Evolutionary conservation across 2,329 filamentous ascomycete species (phyloP).

Genomic region (Rhynchosporium agropyri): DNA sequence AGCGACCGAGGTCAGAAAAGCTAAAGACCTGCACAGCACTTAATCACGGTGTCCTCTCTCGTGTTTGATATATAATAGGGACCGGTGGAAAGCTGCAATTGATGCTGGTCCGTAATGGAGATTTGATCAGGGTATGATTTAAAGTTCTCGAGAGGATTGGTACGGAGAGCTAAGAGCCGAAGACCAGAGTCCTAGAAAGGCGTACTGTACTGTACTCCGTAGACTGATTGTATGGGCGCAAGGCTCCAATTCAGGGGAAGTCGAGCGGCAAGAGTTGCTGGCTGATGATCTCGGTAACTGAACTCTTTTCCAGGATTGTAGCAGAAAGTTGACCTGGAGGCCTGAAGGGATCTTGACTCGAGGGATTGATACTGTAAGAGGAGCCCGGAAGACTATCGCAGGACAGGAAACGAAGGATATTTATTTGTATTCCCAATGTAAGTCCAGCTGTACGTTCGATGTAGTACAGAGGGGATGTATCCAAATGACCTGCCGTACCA

Average conservation of each 20-base stretch:
- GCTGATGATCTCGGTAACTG: background rate
- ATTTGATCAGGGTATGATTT: conserved; percentile 3
- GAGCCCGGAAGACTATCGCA: background rate
- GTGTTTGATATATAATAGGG: conserved; percentile 7
- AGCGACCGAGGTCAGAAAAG: conserved; percentile 27
- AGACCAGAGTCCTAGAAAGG: too few relatives aligned
- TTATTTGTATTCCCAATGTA: conserved; percentile 11
- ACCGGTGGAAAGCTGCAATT: conserved; percentile 1
- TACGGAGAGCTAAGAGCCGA: background rate
- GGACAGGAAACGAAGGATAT: background rate
- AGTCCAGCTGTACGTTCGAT: conserved; percentile 1
- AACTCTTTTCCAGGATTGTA: background rate
- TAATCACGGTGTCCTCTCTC: background rate
- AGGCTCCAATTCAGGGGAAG: background rate
- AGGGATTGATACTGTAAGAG: background rate
- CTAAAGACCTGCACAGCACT: background rate
- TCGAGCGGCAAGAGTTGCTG: background rate
- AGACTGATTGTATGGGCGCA: too few relatives aligned
- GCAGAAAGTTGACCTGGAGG: background rate
- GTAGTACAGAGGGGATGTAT: conserved; percentile 18
- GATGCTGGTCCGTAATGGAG: conserved; percentile 9
- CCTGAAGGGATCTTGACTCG: background rate
- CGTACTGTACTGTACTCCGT: too few relatives aligned
- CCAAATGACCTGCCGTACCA: conserved; percentile 17
- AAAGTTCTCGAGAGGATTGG: conserved; percentile 2